phyloP scores from a whole-genome alignment of 2,329 filamentous ascomycete genomes.

The Decorospora gaudefroyi region DNA sequence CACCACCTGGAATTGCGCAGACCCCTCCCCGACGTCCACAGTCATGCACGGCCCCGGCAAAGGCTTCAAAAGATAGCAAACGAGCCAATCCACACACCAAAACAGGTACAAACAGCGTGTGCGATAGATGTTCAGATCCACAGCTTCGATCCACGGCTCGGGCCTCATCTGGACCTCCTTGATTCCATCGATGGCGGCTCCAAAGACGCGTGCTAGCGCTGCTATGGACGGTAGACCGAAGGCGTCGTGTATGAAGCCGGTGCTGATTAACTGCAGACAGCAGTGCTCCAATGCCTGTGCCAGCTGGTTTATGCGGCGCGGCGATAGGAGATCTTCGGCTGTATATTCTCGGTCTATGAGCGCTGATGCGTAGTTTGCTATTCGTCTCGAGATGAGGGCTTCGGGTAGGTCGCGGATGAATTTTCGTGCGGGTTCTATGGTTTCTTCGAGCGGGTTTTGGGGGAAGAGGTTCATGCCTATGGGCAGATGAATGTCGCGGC shows the following conservation, averaged over 20 bases:
- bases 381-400: not conserved
- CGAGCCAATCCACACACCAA: conserved; percentile 20
- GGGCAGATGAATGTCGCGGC: conserved; percentile 11
- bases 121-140: conserved; percentile 11
- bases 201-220: conserved; percentile 8
- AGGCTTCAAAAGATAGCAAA: conserved; percentile 8
- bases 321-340: conserved; percentile 1
- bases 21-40: not conserved
- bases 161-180: conserved; percentile 8
- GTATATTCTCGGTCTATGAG: not conserved
- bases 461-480: conserved; percentile 11
- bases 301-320: not conserved
- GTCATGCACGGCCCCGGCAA: conserved; percentile 9
- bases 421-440: conserved; percentile 7
- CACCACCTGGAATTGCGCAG: not conserved
- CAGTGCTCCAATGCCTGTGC: not conserved
- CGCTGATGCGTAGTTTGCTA: conserved; percentile 7
- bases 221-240: conserved; percentile 9
- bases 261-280: conserved; percentile 6
- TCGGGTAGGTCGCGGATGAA: conserved; percentile 7
- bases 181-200: conserved; percentile 6
- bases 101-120: conserved; percentile 20
- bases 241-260: conserved; percentile 9
- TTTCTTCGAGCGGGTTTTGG: conserved; percentile 1
- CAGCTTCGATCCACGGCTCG: conserved; percentile 10